Percentiles rank a stretch among this genome's conserved stretches.
Conservation (phyloP, 805 yeast genomes). For the Wickerhamomyces chaumierensis region DNA sequence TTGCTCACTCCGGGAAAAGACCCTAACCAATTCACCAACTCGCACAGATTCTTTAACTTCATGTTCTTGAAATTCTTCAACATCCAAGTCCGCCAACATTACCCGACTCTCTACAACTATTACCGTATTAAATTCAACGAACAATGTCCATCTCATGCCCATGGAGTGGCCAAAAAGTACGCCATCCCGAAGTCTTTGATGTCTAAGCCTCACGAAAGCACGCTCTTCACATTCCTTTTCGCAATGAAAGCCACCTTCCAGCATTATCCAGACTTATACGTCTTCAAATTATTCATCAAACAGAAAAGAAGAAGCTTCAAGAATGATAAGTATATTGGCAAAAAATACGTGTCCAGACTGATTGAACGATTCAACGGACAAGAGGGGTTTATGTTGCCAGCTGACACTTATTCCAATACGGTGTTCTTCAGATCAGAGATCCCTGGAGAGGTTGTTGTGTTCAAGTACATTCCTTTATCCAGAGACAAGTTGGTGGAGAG, state of each 20-base stretch:
- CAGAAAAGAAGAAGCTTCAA: not conserved
- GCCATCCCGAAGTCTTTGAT: not conserved
- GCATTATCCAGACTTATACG: not conserved
- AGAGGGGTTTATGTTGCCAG: not conserved
- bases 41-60: conserved; percentile 1
- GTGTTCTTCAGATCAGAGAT: not conserved
- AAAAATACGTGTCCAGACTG: not conserved
- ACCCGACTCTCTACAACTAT: conserved; percentile 5
- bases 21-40: not conserved
- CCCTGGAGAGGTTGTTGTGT: not conserved
- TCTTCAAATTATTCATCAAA: not conserved
- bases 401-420: not conserved
- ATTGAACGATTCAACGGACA: not conserved
- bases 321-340: not conserved
- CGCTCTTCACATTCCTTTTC: not conserved
- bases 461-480: not conserved
- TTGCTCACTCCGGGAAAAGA: not conserved
- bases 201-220: not conserved
- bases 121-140: conserved; percentile 1
- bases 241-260: not conserved
- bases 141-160: not conserved
- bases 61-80: conserved; percentile 5
- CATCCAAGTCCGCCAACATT: conserved; percentile 4
- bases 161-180: not conserved
- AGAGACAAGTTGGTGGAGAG: not conserved